Base-by-base conservation (phyloP, 2,329 filamentous ascomycete species). In the Geosmithia putterillii region DNA sequence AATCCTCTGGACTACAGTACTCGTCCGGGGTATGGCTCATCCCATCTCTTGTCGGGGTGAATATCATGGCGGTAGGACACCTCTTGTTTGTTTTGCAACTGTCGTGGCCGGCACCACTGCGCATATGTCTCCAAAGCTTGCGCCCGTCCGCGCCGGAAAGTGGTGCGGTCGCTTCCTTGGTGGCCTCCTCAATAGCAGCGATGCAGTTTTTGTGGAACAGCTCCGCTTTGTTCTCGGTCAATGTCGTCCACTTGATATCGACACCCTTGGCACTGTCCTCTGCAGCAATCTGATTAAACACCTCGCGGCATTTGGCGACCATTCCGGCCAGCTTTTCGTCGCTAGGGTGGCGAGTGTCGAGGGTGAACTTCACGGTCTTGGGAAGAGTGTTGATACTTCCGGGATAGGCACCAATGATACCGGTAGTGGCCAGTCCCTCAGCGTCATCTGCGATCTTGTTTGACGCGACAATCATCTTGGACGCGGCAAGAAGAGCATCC, bases 351-450 rank as follows among this genome's bases (percentile, higher is more conserved):
- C 80, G 71, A 23, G 84, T 73, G 51, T 85, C 81, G 3, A 84
- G 67, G 15, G 69, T 78, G 57, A 84, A 83, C 21, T 65, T 70
- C 10, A 83, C 81, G 12, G 65, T 62, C 0, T 79, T 77, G 0
- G 81, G 79, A 0, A 85, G 77, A 0, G 81, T 86, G 56, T 86
- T 86, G 14, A 80, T 79, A 40, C 70, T 78, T 4, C 80, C 79
- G 0, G 77, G 82, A 21, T 47, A 48, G 15, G 45, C 45, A 1
- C 36, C 44, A 9, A 61, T 39, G 6, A 57, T 55, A 0, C 59
- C 59, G 0, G 57, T 58, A 0, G 59, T 58, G 1, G 54, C 45
- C 0, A 62, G 48, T 1, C 52, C 59, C 1, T 46, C 46, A 22
- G 48, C 42, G 10, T 50, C 42, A 1, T 53, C 49, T 2, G 56